These are phyloP conservation scores for Diaporthe ampelina DNA, from an alignment of 2,329 filamentous ascomycete genomes.

Conservation along the genomic window DNA sequence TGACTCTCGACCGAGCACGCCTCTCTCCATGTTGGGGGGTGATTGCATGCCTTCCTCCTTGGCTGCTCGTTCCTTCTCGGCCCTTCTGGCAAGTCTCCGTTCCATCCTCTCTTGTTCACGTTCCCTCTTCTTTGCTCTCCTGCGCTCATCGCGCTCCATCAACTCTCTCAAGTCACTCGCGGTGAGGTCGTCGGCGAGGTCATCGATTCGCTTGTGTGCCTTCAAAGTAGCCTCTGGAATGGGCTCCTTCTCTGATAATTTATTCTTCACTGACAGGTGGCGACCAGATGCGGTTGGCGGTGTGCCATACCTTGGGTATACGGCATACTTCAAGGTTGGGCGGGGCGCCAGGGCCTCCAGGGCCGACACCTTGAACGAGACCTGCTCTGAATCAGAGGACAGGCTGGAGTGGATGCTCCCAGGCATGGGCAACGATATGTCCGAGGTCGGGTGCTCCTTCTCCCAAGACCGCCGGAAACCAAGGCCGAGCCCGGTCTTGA, in stretches of 20 bases:
- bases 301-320: constrained; percentile 71
- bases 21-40: constrained; percentile 70
- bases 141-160: constrained; percentile 88
- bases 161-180: constrained; percentile 87
- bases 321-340: constrained; percentile 83
- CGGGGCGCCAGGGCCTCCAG: constrained; percentile 87
- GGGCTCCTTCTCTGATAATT: constrained; percentile 63
- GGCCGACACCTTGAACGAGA: constrained; percentile 84
- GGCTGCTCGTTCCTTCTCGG: constrained; percentile 75
- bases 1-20: constrained; percentile 71
- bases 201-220: constrained; percentile 73
- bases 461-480: constrained; percentile 60
- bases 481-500: constrained; percentile 65
- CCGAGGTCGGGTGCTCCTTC: constrained; percentile 73
- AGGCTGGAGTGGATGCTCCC: constrained; percentile 83
- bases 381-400: constrained; percentile 80
- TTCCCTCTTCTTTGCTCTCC: constrained; percentile 80
- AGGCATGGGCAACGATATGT: constrained; percentile 80
- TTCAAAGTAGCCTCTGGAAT: constrained; percentile 73
- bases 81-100: constrained; percentile 73
- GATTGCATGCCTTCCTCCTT: constrained; percentile 68
- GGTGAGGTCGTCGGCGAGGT: constrained; percentile 87
- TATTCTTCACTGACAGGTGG: constrained; percentile 44
- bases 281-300: constrained; percentile 29
- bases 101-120: constrained; percentile 77